Evolutionary conservation across 495 filamentous ascomycete species (phyloP).

Genomic region (Glutinoglossum americanum): DNA sequence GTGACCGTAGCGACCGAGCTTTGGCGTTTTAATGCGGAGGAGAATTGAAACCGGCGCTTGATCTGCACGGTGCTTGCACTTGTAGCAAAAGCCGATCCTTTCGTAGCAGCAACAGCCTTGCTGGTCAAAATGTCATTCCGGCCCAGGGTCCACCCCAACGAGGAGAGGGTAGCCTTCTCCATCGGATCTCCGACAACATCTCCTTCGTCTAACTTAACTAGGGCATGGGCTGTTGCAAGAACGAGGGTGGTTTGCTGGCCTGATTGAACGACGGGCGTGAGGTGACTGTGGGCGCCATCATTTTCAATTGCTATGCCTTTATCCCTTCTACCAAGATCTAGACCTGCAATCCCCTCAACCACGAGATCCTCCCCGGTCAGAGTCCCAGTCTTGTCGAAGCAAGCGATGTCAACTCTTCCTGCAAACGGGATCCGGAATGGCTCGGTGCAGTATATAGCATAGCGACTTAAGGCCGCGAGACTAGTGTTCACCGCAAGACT

Average conservation of each 20-base stretch:
- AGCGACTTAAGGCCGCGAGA: constrained; percentile 80
- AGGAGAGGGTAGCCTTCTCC: constrained; percentile 84
- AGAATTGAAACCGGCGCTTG: constrained; percentile 95
- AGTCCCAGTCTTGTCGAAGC: constrained; percentile 98
- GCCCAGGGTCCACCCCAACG: constrained; percentile 79
- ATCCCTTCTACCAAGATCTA: constrained; percentile 43
- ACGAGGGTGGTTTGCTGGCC: constrained; percentile 74
- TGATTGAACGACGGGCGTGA: constrained; percentile 41
- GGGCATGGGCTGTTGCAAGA: constrained; percentile 81
- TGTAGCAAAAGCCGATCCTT: constrained; percentile 9
- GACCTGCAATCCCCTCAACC: constrained; percentile 88
- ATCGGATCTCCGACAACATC: constrained; percentile 96
- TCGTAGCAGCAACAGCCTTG: constrained; percentile 16
- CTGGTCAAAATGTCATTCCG: constrained; percentile 60
- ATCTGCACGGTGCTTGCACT: constrained; percentile 52
- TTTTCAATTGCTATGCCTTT: constrained; percentile 38
- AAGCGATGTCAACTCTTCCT: constrained; percentile 86
- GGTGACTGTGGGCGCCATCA: constrained; percentile 55
- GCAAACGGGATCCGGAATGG: constrained; percentile 98
- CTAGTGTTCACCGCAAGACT: constrained; percentile 97
- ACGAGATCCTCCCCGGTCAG: constrained; percentile 93
- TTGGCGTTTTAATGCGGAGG: constrained; percentile 84
- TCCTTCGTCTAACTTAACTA: constrained; percentile 90
- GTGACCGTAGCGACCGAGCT: constrained; percentile 76
- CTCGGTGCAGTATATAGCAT: constrained; percentile 95